Base-by-base conservation (phyloP, 163 green algal species). In the Trebouxia gelatinosa region DNA sequence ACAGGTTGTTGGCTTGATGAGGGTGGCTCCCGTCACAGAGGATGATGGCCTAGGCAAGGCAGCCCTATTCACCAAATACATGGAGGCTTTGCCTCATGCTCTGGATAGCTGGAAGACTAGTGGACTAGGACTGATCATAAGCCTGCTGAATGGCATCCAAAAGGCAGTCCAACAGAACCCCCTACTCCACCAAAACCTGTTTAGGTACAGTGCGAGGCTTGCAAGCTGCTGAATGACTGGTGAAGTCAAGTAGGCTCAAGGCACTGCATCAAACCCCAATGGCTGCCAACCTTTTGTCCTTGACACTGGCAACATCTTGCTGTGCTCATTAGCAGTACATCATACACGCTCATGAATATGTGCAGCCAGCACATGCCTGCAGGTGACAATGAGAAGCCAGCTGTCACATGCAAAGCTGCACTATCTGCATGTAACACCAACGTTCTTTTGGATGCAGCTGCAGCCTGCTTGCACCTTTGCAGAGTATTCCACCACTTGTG, bases 1-100 rank as follows among this genome's bases (percentile, higher is more conserved):
- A 34, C 84, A 88, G 84, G 59, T 88, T 50, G 51, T 85, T 23
- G 28, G 78, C 58, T 58, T 89, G 66, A 89, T 89, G 84, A 59
- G 67, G 4, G 57, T 75, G 37, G 16, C 64, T 9, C 77, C 82
- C 2, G 67, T 35, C 0, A 43, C 74, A 3, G 77, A 85, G 34
- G 77, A 82, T 29, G 82, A 87, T 29, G 34, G 61, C 9, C 46
- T 77, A 7, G 79, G 79, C 51, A 89, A 89, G 77, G 82, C 61
- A 0, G 77, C 80, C 3, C 79, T 89, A 23, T 89, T 83, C 82
- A 74, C 79, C 38, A 80, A 81, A 6, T 87, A 83, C 39, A 64
- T 82, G 66, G 77, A 87, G 70, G 57, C 68, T 40, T 74, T 89
- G 54, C 84, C 82, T 0, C 50, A 66, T 21, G 61, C 77, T 31